Percentiles rank a stretch among this genome's conserved stretches.
phyloP scores from a whole-genome alignment of 192 early-diverging fungal genomes.

The Rhizophagus sp. region DNA sequence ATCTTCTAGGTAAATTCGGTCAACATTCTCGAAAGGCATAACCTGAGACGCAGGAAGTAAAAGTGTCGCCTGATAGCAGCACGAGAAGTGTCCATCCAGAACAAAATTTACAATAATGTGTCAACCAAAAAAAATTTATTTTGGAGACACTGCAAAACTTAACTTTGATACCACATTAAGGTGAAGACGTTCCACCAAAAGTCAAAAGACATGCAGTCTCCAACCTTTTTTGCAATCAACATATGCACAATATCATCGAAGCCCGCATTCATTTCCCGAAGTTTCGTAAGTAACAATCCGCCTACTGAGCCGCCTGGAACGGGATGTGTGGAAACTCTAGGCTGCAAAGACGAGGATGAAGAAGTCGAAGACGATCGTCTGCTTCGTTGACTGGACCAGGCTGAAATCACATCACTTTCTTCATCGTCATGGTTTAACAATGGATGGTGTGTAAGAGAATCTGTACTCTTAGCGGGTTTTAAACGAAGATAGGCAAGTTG shows the following conservation, averaged over 20 bases:
- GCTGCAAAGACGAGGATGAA: neutral
- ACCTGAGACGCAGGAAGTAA: constrained; percentile 13
- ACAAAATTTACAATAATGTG: neutral
- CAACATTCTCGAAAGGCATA: constrained; percentile 11
- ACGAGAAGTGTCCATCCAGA: neutral
- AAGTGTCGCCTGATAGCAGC: constrained; percentile 22
- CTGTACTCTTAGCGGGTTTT: constrained; percentile 12
- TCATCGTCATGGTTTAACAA: constrained; percentile 17
- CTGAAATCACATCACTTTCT: neutral
- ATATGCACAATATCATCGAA: constrained; percentile 13
- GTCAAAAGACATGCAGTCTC: constrained; percentile 8
- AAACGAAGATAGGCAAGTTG: neutral
- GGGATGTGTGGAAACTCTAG: neutral
- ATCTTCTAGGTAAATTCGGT: constrained; percentile 15
- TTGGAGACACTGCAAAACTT: neutral
- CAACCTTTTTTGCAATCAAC: constrained; percentile 24
- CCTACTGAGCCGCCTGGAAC: constrained; percentile 26
- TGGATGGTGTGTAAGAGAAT: constrained; percentile 17
- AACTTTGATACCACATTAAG: neutral
- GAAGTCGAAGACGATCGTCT: constrained; percentile 5
- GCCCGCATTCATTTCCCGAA: constrained; percentile 21
- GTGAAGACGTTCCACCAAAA: neutral
- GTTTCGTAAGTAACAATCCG: constrained; percentile 6
- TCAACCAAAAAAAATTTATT: neutral
- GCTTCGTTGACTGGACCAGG: neutral